Conservation (phyloP, 2,329 filamentous ascomycete species). For the Aspergillus quadricinctus region DNA sequence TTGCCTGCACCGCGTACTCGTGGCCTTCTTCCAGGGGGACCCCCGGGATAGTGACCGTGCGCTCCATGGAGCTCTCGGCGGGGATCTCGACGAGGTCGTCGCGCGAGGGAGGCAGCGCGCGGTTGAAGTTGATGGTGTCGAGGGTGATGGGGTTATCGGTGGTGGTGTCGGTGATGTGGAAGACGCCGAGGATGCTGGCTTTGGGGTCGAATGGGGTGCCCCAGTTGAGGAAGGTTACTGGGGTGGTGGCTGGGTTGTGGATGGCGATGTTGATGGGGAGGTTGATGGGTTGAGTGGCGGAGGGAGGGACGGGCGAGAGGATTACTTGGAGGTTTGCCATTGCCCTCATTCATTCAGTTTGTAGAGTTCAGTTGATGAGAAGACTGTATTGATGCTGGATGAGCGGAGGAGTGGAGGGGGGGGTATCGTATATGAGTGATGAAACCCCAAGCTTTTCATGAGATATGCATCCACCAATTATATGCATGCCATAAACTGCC, state of each 20-base stretch:
- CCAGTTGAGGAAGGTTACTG: constrained; percentile 36
- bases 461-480: no score
- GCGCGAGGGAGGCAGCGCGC: constrained; percentile 26
- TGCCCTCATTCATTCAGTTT: no score
- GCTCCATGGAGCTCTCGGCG: constrained; percentile 18
- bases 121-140: constrained; percentile 30
- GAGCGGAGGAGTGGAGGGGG: no score
- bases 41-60: constrained; percentile 22
- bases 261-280: constrained; percentile 25
- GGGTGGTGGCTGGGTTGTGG: constrained; percentile 22
- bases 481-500: no score
- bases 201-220: constrained; percentile 32
- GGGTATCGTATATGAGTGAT: no score
- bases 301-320: constrained; percentile 9
- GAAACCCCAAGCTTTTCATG: no score
- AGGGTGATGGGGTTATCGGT: constrained; percentile 18
- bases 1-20: constrained; percentile 29
- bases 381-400: no score
- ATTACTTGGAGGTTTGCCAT: constrained; percentile 14
- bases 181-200: constrained; percentile 28
- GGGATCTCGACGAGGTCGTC: constrained; percentile 31
- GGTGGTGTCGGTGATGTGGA: constrained; percentile 23
- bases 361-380: no score
- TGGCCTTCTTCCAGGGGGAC: constrained; percentile 25
- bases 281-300: constrained; percentile 9